phyloP scores from a whole-genome alignment of 2,329 filamentous ascomycete species.

The Trichoderma endophyticum region DNA sequence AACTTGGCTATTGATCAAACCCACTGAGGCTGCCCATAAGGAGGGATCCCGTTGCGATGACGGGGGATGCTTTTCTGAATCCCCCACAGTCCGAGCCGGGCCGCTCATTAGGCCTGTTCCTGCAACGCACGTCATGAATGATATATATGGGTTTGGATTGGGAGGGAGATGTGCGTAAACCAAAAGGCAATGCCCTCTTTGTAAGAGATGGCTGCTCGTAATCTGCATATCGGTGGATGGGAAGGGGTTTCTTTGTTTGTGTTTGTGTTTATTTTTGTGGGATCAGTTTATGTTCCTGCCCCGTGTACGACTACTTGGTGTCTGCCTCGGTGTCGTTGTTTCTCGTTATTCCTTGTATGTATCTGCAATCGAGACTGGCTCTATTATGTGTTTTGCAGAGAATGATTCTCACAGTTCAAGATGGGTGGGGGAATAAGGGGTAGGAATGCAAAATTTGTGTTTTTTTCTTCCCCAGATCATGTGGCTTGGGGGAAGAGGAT shows the following conservation, averaged over 20 bases:
- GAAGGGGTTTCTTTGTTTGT: not conserved
- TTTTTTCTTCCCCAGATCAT: not conserved
- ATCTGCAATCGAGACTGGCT: slow-evolving; percentile 16
- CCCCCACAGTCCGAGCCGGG: not conserved
- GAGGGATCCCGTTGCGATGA: not conserved
- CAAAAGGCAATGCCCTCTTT: not conserved
- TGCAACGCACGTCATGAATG: not conserved
- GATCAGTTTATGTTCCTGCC: not conserved
- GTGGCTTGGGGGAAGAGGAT: not conserved
- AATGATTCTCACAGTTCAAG: not conserved
- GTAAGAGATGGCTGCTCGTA: not conserved
- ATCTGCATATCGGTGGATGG: not conserved
- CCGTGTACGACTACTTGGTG: slow-evolving; percentile 7
- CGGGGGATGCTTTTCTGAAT: not conserved
- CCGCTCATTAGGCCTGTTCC: not conserved
- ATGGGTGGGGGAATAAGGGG: not conserved
- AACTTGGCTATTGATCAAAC: not conserved
- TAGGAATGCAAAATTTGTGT: not conserved
- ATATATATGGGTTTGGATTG: not conserved
- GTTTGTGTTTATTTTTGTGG: not conserved
- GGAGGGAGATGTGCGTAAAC: not conserved
- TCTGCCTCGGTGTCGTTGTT: not conserved
- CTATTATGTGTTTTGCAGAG: not conserved
- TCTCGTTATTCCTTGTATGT: not conserved
- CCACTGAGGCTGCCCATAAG: not conserved